A percentile compares a stretch with the other conserved stretches of the same genome.
phyloP scores from a whole-genome alignment of 768 basidiomycete species.

The Lactarius indigo region DNA sequence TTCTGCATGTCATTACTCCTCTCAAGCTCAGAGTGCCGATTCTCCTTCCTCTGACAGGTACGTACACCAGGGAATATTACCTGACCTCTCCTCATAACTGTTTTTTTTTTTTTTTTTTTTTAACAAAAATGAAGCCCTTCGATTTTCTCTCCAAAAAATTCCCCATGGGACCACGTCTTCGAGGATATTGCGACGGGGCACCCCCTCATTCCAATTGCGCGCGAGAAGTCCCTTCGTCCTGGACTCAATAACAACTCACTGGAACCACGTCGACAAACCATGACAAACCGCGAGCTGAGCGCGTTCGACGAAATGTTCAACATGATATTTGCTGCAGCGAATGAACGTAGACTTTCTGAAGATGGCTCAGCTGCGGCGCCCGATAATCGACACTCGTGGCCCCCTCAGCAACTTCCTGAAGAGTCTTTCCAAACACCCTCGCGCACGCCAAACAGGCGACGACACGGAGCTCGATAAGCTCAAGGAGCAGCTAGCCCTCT shows the following conservation, averaged over 20 bases:
- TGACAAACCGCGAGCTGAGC: constrained; percentile 64
- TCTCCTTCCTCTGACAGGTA: constrained; percentile 16
- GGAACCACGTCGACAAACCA: constrained; percentile 45
- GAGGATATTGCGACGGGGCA: constrained; percentile 37
- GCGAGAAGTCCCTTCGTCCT: constrained; percentile 7
- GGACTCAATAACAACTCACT: constrained; percentile 9
- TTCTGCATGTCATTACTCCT: constrained; percentile 6
- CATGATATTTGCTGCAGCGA: constrained; percentile 55
- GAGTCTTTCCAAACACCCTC: constrained; percentile 48
- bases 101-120: not conserved
- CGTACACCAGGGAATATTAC: not conserved
- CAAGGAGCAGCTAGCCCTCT: constrained; percentile 70
- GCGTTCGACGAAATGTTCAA: constrained; percentile 74
- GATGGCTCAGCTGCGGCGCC: constrained; percentile 1
- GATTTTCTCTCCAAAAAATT: constrained; percentile 30
- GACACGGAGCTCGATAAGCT: constrained; percentile 56
- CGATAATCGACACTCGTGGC: constrained; percentile 18
- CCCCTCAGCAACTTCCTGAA: constrained; percentile 44
- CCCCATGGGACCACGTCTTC: constrained; percentile 56
- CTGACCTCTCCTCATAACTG: not conserved
- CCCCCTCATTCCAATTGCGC: constrained; percentile 23
- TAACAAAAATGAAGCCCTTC: constrained; percentile 16
- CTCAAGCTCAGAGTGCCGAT: constrained; percentile 1
- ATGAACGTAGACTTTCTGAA: constrained; percentile 32
- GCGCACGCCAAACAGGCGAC: constrained; percentile 4